Percentiles rank a stretch among this genome's conserved stretches.
These are phyloP conservation scores for Pouteria glomerata DNA, from an alignment of 148 eudicot species.

Conservation along the genomic window DNA sequence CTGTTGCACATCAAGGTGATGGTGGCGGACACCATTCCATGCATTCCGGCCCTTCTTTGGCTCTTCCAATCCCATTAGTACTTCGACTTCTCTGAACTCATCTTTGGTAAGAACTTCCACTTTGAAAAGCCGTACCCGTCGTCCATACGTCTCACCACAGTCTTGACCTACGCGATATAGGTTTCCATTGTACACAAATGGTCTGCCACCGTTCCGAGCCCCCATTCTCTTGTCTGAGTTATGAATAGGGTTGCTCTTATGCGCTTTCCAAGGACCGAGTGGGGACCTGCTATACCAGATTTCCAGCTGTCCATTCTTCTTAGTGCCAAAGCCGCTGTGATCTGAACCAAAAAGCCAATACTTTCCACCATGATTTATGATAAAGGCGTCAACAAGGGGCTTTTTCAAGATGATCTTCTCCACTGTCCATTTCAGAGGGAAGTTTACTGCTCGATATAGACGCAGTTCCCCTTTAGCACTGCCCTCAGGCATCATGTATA, in stretches of 20 bases:
- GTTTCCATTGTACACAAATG: constrained; percentile 60
- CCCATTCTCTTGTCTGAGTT: constrained; percentile 59
- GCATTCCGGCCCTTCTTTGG: constrained; percentile 67
- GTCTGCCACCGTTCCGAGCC: constrained; percentile 93
- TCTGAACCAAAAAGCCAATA: constrained; percentile 96
- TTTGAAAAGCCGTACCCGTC: constrained; percentile 57
- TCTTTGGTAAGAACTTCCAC: constrained; percentile 57
- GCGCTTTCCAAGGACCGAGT: constrained; percentile 89
- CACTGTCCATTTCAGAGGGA: constrained; percentile 76
- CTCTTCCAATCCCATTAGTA: constrained; percentile 53
- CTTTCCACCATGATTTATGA: constrained; percentile 48
- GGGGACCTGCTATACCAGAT: constrained; percentile 90
- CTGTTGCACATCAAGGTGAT: constrained; percentile 83
- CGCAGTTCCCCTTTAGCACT: constrained; percentile 80
- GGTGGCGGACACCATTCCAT: constrained; percentile 88
- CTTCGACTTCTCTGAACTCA: constrained; percentile 74
- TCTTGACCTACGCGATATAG: constrained; percentile 91
- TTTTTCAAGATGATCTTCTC: constrained; percentile 64
- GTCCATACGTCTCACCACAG: constrained; percentile 82
- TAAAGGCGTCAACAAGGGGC: constrained; percentile 81
- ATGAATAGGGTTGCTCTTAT: constrained; percentile 72
- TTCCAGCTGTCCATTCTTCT: constrained; percentile 79
- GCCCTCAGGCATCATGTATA: constrained; percentile 95
- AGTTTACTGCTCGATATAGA: constrained; percentile 64
- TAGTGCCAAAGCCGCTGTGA: constrained; percentile 65